Evolutionary conservation across 352 stramenopile species (phyloP).

Genomic region (Aphanomyces euteiches): DNA sequence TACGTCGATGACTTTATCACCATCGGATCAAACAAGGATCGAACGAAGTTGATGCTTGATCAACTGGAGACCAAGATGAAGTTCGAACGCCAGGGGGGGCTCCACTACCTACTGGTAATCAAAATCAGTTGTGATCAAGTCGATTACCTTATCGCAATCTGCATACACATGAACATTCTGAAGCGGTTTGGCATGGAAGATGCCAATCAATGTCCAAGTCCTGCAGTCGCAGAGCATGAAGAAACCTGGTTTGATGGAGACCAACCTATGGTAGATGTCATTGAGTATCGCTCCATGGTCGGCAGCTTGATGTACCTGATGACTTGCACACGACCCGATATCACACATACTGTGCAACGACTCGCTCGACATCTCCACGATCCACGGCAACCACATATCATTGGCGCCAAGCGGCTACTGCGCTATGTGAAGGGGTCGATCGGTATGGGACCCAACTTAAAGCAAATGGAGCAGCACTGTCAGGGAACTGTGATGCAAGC

Average conservation of each 20-base stretch:
- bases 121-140: not conserved
- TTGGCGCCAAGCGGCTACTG: not conserved
- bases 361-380: too few species aligned
- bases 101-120: constrained; percentile 24
- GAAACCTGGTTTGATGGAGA: not conserved
- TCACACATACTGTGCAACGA: constrained; percentile 30
- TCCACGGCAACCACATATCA: constrained; percentile 4
- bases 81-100: constrained; percentile 27
- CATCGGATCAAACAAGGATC: not conserved
- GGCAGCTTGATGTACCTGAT: constrained; percentile 32
- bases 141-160: constrained; percentile 5
- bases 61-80: constrained; percentile 2
- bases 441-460: not conserved
- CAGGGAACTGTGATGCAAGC: constrained; percentile 6
- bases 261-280: not conserved
- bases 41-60: not conserved
- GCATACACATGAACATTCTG: constrained; percentile 6
- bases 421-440: not conserved
- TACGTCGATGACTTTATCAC: constrained; percentile 19
- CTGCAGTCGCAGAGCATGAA: constrained; percentile 11
- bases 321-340: constrained; percentile 31
- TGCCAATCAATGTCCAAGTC: not conserved
- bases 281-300: constrained; percentile 15
- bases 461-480: not conserved
- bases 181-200: constrained; percentile 23